Conservation (phyloP, 106 monocot species). For the Phalaenopsis aphrodite region DNA sequence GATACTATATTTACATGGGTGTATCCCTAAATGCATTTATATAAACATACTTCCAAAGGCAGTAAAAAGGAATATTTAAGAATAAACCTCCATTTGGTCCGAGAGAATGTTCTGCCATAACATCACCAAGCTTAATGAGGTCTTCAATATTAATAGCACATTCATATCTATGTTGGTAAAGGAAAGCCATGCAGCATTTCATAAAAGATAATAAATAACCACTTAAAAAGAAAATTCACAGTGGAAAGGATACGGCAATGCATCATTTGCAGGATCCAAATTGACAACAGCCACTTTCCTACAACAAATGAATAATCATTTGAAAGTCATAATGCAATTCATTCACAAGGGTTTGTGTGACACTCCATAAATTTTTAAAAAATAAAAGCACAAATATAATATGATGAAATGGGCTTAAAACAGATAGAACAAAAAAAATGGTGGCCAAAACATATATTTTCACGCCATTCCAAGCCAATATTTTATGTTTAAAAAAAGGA, state of each 20-base stretch:
- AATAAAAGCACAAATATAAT: background rate
- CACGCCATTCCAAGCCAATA: background rate
- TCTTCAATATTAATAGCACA: constrained; percentile 91
- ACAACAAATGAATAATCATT: constrained; percentile 17
- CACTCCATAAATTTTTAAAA: background rate
- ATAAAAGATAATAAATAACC: background rate
- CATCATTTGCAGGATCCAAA: constrained; percentile 96
- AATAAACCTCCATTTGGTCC: constrained; percentile 96
- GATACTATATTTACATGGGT: background rate
- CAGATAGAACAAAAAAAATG: background rate
- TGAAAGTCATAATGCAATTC: background rate
- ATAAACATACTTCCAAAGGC: background rate
- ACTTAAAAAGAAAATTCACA: background rate
- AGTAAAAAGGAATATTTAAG: background rate
- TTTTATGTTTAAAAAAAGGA: background rate
- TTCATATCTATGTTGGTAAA: constrained; percentile 61
- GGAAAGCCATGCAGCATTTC: background rate
- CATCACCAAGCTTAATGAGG: constrained; percentile 85
- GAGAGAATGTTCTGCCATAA: constrained; percentile 81
- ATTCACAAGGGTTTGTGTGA: too few relatives aligned
- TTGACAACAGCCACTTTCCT: constrained; percentile 96
- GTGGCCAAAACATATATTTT: background rate
- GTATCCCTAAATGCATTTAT: background rate
- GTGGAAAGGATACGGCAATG: constrained; percentile 69
- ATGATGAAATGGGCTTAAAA: background rate